Base-by-base conservation (phyloP, 805 yeast genomes). In the Candida piceae region DNA sequence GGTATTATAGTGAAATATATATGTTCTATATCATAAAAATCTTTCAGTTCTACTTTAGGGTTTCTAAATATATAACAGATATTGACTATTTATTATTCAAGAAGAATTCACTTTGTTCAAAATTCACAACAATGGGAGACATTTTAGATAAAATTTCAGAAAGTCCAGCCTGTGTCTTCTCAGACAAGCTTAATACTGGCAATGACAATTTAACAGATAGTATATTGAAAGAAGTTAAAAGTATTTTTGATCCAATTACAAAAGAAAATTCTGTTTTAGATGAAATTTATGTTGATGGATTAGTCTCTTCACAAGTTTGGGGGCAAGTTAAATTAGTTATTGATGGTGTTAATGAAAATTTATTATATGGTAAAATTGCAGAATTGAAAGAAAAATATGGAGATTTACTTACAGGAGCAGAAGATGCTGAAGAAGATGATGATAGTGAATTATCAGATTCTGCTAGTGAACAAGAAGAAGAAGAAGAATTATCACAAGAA, bases 231-330 rank as follows among this genome's bases (percentile, higher is more conserved):
- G 51, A 65, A 39, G 66, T 72, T 18, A 81, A 79, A 53, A 38
- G 48, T 29, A 64, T 73, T 7, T 62, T 82, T 37, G 87, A 82
- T 52, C 82, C 84, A 4, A 64, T 81, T 23, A 47, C 58, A 3
- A 27, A 48, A 7, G 41, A 45, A 11, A 60, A 62, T 36, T 74
- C 93, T 1, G 82, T 84, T 5, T 66, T 90, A 16, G 96, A 88
- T 58, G 88, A 85, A 55, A 70, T 90, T 16, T 77, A 81, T 48
- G 71, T 83, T 11, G 94, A 88, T 33, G 97, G 96, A 1, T 66
- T 90, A 37, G 96, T 85, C 57, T 80, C 96, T 17, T 74, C 82
- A 27, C 97, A 90, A 56, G 88, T 93, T 0, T 90, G 90, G 87
- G 95, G 90, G 38, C 97, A 90, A 61, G 80, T 85, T 2, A 86